phyloP scores from a whole-genome alignment of 2,329 filamentous ascomycete species.

The Cercospora zeae-maydis region DNA sequence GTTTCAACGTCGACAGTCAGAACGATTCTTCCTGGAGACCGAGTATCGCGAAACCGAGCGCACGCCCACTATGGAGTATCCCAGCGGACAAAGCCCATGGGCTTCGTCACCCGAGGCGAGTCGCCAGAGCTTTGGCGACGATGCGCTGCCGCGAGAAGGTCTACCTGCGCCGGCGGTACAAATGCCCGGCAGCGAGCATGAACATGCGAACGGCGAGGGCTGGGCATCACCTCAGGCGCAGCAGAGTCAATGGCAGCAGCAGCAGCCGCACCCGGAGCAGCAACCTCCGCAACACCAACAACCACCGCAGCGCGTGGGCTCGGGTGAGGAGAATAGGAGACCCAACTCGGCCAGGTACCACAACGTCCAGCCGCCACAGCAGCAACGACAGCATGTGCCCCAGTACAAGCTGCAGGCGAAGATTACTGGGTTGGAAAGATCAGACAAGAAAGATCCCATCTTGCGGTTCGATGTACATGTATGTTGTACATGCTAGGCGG shows the following conservation, averaged over 20 bases:
- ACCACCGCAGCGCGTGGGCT: constrained; percentile 21
- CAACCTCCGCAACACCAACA: constrained; percentile 41
- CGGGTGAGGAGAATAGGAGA: constrained; percentile 31
- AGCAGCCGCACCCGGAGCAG: constrained; percentile 41
- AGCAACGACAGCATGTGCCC: constrained; percentile 34
- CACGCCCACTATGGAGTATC: constrained; percentile 61
- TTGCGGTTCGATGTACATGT: constrained; percentile 95
- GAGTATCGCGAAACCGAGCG: constrained; percentile 30
- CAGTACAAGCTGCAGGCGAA: constrained; percentile 78
- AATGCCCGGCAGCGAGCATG: constrained; percentile 11
- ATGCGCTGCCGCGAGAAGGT: constrained; percentile 28
- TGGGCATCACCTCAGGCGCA: constrained; percentile 24
- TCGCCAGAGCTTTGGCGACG: constrained; percentile 46
- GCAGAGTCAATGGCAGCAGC: constrained; percentile 22
- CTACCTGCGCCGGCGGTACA: constrained; percentile 31
- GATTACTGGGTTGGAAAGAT: constrained; percentile 87
- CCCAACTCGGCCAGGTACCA: constrained; percentile 34
- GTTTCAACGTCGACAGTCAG: constrained; percentile 37
- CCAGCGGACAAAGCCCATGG: constrained; percentile 61
- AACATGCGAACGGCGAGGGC: constrained; percentile 18
- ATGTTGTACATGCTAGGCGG: constrained; percentile 39
- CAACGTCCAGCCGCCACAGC: constrained; percentile 36
- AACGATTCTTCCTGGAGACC: constrained; percentile 35
- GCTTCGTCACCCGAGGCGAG: constrained; percentile 56
- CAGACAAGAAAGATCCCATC: constrained; percentile 92